phyloP scores from a whole-genome alignment of 306 rosid species.

The Inga leiocalycina region DNA sequence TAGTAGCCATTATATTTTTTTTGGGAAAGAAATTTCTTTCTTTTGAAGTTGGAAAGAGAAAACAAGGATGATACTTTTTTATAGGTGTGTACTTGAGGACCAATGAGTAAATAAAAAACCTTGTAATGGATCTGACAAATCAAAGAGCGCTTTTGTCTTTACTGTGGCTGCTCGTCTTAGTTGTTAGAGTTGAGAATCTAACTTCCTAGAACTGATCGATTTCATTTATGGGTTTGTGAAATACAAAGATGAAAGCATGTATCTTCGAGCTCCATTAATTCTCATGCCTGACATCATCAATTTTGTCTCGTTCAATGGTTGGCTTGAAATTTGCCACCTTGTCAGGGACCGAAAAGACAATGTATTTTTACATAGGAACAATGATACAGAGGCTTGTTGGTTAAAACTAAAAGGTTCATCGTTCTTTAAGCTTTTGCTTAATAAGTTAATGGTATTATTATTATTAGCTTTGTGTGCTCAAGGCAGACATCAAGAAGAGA shows the following conservation, averaged over 20 bases:
- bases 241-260: not conserved
- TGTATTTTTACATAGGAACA: not conserved
- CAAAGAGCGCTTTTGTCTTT: constrained; percentile 44
- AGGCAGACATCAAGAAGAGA: constrained; percentile 6
- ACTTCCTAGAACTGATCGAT: constrained; percentile 43
- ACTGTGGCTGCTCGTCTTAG: constrained; percentile 29
- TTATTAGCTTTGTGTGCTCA: not conserved
- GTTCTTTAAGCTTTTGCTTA: not conserved
- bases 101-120: constrained; percentile 19
- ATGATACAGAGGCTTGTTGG: not conserved
- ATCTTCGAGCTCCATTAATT: not conserved
- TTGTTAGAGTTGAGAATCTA: constrained; percentile 20
- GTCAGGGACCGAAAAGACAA: not conserved
- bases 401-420: constrained; percentile 3
- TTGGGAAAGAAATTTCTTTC: not conserved
- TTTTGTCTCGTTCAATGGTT: constrained; percentile 9
- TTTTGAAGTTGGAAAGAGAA: constrained; percentile 25
- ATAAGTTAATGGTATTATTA: not conserved
- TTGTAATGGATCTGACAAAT: constrained; percentile 38
- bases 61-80: constrained; percentile 18
- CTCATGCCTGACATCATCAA: constrained; percentile 8
- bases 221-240: not conserved
- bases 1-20: constrained; percentile 38
- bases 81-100: constrained; percentile 22
- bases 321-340: not conserved